Percentiles rank a stretch among this genome's conserved stretches.
phyloP scores from a whole-genome alignment of 192 early-diverging fungal genomes.

The Backusella macrospora region DNA sequence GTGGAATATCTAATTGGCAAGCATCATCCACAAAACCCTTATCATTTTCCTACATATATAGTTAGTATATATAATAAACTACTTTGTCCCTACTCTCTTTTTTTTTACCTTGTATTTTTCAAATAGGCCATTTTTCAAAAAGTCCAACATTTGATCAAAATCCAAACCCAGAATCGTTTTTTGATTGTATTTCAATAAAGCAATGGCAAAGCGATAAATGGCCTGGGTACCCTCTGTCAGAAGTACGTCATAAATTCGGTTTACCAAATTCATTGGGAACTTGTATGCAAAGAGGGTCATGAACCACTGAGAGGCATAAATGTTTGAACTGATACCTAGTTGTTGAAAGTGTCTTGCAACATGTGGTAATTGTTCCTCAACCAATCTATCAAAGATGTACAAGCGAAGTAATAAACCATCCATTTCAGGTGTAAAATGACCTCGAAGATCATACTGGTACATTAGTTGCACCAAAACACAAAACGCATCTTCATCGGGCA shows the following conservation, averaged over 20 bases:
- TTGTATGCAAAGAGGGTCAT: slow-evolving; percentile 99
- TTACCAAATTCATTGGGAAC: slow-evolving; percentile 90
- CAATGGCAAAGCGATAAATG: slow-evolving; percentile 84
- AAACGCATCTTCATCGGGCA: slow-evolving; percentile 98
- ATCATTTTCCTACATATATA: slow-evolving; percentile 56
- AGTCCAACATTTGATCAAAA: slow-evolving; percentile 87
- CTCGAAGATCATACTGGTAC: slow-evolving; percentile 85
- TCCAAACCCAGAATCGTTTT: slow-evolving; percentile 76
- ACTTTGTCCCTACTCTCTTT: neutral
- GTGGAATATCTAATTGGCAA: slow-evolving; percentile 68
- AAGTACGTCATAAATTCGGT: slow-evolving; percentile 92
- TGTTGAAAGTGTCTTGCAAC: slow-evolving; percentile 76
- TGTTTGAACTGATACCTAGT: slow-evolving; percentile 85
- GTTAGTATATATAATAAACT: neutral
- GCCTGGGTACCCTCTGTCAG: slow-evolving; percentile 93
- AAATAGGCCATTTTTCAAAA: slow-evolving; percentile 91
- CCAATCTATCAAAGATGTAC: slow-evolving; percentile 88
- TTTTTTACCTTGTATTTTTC: slow-evolving; percentile 76
- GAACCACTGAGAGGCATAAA: slow-evolving; percentile 99
- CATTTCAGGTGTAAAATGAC: slow-evolving; percentile 92
- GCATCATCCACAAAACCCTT: slow-evolving; percentile 82
- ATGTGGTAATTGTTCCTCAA: slow-evolving; percentile 81
- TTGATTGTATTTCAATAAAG: slow-evolving; percentile 84
- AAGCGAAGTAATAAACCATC: slow-evolving; percentile 83
- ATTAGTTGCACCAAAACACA: slow-evolving; percentile 90